Base-by-base conservation (phyloP, 1,139 yeast species). In the Kluyveromyces marxianus region DNA sequence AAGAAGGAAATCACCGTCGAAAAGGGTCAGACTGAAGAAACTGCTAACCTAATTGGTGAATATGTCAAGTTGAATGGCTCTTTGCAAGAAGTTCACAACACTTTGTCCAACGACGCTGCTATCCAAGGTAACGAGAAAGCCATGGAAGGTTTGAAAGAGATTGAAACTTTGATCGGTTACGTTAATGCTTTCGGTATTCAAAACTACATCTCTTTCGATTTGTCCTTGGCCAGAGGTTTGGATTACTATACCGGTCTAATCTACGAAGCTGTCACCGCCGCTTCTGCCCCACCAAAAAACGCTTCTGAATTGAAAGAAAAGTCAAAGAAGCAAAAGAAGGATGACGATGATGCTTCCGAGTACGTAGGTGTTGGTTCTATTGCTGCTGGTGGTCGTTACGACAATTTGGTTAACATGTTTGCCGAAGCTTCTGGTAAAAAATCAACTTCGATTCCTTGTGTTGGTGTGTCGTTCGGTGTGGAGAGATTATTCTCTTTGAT, bases 351-450 rank as follows among this genome's bases (percentile, higher is more conserved):
- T 68, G 96, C 96, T 46, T 85, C 95, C 44, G 97, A 88, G 54
- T 88, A 85, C 59, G 97, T 92, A 43, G 98, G 98, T 58, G 97
- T 92, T 44, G 98, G 98, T 29, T 90, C 97, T 6, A 88, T 92
- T 58, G 96, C 96, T 47, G 98, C 96, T 39, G 98, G 98, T 69
- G 98, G 98, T 55, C 86, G 98, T 68, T 92, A 92, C 68, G 98
- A 92, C 66, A 83, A 85, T 58, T 76, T 92, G 52, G 97, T 92
- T 32, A 96, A 96, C 55, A 92, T 92, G 97, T 92, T 92, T 67
- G 83, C 96, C 51, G 75, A 76, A 50, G 75, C 81, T 7, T 82
- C 80, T 61, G 92, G 92, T 55, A 88, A 89, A 69, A 80, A 81
- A 65, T 73, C 77, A 41, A 74, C 74, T 27, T 83, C 92, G 28